These are phyloP conservation scores for Solanum tarapatanum DNA, from an alignment of 257 asterid species.

Conservation along the genomic window DNA sequence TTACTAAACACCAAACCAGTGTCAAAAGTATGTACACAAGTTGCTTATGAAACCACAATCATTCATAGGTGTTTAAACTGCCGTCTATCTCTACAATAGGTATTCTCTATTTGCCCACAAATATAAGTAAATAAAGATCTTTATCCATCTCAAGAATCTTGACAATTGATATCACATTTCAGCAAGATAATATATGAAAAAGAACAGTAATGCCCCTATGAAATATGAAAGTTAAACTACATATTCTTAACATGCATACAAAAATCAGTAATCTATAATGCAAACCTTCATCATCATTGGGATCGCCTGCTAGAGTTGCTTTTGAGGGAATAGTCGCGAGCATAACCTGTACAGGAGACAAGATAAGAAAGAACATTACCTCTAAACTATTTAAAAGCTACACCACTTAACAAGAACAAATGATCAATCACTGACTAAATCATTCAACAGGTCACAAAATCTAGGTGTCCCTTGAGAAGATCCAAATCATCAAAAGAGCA, in stretches of 20 bases:
- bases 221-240: neutral
- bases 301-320: slow-evolving; percentile 20
- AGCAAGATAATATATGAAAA: neutral
- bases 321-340: slow-evolving; percentile 16
- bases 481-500: neutral
- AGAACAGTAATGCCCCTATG: neutral
- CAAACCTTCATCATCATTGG: slow-evolving; percentile 45
- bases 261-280: neutral
- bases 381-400: neutral
- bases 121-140: neutral
- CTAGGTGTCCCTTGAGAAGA: neutral
- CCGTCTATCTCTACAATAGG: neutral
- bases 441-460: neutral
- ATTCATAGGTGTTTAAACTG: neutral
- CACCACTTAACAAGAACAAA: neutral
- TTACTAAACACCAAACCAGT: neutral
- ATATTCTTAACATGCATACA: neutral
- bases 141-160: neutral
- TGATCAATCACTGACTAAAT: neutral
- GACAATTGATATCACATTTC: neutral
- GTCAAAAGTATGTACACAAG: neutral
- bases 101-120: neutral
- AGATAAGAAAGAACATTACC: neutral
- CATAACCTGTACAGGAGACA: slow-evolving; percentile 37
- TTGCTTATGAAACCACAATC: neutral